phyloP scores from a whole-genome alignment of 169 alveolate genomes.

The Amoebophrya sp. region DNA sequence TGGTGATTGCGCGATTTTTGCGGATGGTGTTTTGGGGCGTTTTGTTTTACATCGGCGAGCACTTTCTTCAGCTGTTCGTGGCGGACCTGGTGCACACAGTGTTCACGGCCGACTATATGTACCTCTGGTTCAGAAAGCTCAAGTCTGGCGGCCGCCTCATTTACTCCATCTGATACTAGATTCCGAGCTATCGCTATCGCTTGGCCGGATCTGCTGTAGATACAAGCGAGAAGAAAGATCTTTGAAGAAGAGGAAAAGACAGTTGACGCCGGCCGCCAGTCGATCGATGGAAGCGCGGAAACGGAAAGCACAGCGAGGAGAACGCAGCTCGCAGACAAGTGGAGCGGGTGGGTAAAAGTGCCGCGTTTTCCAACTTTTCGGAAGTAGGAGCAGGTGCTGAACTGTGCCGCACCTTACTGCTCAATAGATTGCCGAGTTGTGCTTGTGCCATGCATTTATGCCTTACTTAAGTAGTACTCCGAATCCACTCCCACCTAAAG shows the following conservation, averaged over 20 bases:
- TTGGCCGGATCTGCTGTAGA: background rate
- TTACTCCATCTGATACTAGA: slow-evolving; percentile 5
- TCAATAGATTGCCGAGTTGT: too few relatives aligned
- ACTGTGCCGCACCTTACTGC: too few relatives aligned
- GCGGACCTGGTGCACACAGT: slow-evolving; percentile 34
- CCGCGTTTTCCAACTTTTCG: too few relatives aligned
- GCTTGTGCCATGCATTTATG: too few relatives aligned
- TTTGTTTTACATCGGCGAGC: slow-evolving; percentile 19
- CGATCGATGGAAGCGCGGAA: too few relatives aligned
- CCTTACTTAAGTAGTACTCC: too few relatives aligned
- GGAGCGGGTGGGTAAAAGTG: background rate
- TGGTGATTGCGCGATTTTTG: slow-evolving; percentile 47
- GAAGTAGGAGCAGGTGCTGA: too few relatives aligned
- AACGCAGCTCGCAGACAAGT: background rate
- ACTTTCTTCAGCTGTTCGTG: slow-evolving; percentile 28
- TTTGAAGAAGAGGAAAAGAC: too few relatives aligned
- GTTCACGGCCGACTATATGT: slow-evolving; percentile 28
- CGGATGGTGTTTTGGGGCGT: slow-evolving; percentile 52
- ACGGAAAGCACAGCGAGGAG: background rate
- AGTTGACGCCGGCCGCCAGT: too few relatives aligned
- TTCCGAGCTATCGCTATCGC: background rate
- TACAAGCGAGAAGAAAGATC: background rate
- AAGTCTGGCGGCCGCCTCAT: slow-evolving; percentile 26
- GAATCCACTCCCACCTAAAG: too few relatives aligned
- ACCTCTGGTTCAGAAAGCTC: slow-evolving; percentile 30